phyloP scores from a whole-genome alignment of 164 flowering plant species.

The Cinnamomum chago region DNA sequence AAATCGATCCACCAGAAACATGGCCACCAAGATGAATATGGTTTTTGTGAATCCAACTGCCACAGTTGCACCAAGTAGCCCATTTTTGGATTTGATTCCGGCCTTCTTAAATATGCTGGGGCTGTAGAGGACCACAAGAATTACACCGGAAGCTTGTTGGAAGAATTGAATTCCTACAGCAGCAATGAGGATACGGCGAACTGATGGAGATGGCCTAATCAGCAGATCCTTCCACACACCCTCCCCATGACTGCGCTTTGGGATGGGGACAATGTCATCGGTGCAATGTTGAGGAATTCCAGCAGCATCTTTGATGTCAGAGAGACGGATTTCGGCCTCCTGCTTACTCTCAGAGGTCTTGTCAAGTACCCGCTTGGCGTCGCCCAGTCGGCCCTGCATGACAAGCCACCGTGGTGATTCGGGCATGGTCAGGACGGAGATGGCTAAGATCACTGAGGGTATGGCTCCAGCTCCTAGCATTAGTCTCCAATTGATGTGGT shows the following conservation, averaged over 20 bases:
- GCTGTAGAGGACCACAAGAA: slow-evolving; percentile 61
- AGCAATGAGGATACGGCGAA: slow-evolving; percentile 50
- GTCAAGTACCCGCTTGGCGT: slow-evolving; percentile 47
- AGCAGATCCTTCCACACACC: slow-evolving; percentile 66
- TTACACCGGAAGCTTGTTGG: slow-evolving; percentile 73
- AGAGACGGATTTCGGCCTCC: slow-evolving; percentile 45
- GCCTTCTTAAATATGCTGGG: slow-evolving; percentile 63
- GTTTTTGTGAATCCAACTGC: slow-evolving; percentile 69
- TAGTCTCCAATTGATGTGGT: slow-evolving; percentile 54
- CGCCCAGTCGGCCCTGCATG: slow-evolving; percentile 66
- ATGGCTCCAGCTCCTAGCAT: slow-evolving; percentile 70
- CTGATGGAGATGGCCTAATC: slow-evolving; percentile 50
- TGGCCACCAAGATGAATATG: slow-evolving; percentile 44
- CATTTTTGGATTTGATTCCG: slow-evolving; percentile 31
- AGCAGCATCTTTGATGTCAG: slow-evolving; percentile 59
- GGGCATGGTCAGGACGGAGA: slow-evolving; percentile 54
- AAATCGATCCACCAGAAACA: slow-evolving; percentile 44
- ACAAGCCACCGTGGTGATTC: slow-evolving; percentile 89
- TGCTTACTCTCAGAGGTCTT: slow-evolving; percentile 49
- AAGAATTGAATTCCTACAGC: slow-evolving; percentile 69
- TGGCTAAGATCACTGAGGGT: slow-evolving; percentile 44
- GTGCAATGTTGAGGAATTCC: slow-evolving; percentile 46
- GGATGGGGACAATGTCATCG: slow-evolving; percentile 47
- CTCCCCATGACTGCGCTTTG: slow-evolving; percentile 33
- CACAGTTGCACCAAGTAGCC: slow-evolving; percentile 49